A percentile compares a stretch with the other conserved stretches of the same genome.
phyloP scores from a whole-genome alignment of 495 filamentous ascomycete species.

The Amphirosellinia nigrospora region DNA sequence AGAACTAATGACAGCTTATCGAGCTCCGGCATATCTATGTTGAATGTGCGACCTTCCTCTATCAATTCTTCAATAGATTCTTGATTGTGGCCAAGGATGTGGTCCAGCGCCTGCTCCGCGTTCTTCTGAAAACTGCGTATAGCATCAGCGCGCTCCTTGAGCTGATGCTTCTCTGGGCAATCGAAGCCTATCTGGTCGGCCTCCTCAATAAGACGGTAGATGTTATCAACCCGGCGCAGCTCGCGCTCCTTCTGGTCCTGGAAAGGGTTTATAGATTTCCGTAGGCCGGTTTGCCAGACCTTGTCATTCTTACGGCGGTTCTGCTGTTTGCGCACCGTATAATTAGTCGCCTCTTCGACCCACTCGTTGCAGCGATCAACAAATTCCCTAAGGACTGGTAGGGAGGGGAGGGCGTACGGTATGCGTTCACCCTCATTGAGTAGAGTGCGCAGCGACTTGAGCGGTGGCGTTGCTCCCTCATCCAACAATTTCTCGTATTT shows the following conservation, averaged over 20 bases:
- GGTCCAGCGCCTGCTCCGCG: slow-evolving; percentile 69
- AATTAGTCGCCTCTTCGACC: slow-evolving; percentile 97
- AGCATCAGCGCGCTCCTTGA: slow-evolving; percentile 85
- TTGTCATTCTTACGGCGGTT: slow-evolving; percentile 98
- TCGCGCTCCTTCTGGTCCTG: slow-evolving; percentile 88
- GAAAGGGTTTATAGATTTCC: slow-evolving; percentile 65
- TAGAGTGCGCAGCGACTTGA: slow-evolving; percentile 84
- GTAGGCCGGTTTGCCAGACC: slow-evolving; percentile 73
- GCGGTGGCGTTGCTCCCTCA: slow-evolving; percentile 78
- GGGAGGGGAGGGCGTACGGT: slow-evolving; percentile 85
- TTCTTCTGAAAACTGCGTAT: slow-evolving; percentile 87
- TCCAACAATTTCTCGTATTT: slow-evolving; percentile 86
- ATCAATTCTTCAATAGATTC: slow-evolving; percentile 87
- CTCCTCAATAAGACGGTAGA: slow-evolving; percentile 80
- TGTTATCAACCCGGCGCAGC: slow-evolving; percentile 87
- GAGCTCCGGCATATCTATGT: slow-evolving; percentile 93
- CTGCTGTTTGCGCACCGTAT: slow-evolving; percentile 97
- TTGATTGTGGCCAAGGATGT: slow-evolving; percentile 61
- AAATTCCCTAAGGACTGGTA: slow-evolving; percentile 82
- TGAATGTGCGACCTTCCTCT: slow-evolving; percentile 85
- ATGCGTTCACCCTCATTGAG: slow-evolving; percentile 96
- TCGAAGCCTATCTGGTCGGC: slow-evolving; percentile 93
- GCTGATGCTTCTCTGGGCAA: slow-evolving; percentile 85
- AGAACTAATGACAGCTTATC: slow-evolving; percentile 81
- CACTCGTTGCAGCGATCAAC: slow-evolving; percentile 96